Base-by-base conservation (phyloP, 2,329 filamentous ascomycete species). In the Talaromyces atroroseus region DNA sequence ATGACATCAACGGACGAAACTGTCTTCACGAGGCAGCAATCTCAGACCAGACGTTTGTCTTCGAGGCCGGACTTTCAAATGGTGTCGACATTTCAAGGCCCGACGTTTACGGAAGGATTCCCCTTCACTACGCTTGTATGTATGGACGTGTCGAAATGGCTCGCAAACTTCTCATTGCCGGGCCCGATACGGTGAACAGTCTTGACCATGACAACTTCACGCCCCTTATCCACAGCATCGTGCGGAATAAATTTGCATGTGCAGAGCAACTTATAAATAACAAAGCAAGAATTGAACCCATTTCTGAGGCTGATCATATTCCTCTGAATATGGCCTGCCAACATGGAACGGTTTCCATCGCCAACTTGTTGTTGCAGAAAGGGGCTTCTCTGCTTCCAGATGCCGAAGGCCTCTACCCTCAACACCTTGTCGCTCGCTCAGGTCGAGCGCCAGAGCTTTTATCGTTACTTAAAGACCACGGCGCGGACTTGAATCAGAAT, bases 131-230 rank as follows among this genome's bases (percentile, higher is more conserved):
- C 74, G 92, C 94, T 14, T 95, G 90, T 70, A 92, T 97, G 82
- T 90, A 96, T 74, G 94, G 94, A 5, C 84, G 89, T 47, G 80
- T 95, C 20, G 88, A 89, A 54, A 91, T 95, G 84, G 82, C 95
- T 26, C 82, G 89, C 62, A 81, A 83, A 45, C 78, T 96, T 20
- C 76, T 96, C 51, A 76, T 81, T 61, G 83, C 83, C 21, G 85
- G 88, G 48, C 82, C 84, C 4, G 78, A 83, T 20, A 96, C 90
- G 0, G 88, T 97, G 59, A 86, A 97, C 68, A 78, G 88, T 42
- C 92, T 92, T 68, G 94, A 99, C 67, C 89, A 97, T 68, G 92
- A 99, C 75, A 96, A 96, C 72, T 99, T 96, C 71, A 97, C 92
- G 0, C 92, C 94, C 0, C 77, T 99, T 47, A 94, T 99, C 57